Evolutionary conservation across 2,329 filamentous ascomycete species (phyloP), one percentile per base, ranked within the genome.

Genomic region (Neonectria magnoliae): DNA sequence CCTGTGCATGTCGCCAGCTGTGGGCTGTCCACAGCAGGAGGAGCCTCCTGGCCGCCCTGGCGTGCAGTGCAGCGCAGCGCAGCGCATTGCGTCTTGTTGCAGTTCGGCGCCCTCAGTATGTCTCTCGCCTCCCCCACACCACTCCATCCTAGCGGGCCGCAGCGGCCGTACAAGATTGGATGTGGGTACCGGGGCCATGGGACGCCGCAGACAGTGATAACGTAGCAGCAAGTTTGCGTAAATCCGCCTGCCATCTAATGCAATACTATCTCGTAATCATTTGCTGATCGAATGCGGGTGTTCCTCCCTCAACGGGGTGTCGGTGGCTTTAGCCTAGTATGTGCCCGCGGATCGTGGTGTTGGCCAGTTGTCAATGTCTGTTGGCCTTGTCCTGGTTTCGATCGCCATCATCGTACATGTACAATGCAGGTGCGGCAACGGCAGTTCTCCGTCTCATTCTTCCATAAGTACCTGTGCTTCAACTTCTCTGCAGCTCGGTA

Each of bases 101-200:
- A 64, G 54, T 61, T 66, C 57, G 56, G 61, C 57, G 61, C 59
- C 60, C 56, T 60, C 54, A 29, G 6, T 38, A 6, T 38, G 14
- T 22, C 42, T 45, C 22, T 48, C 22, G 44, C 62, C 53, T 67
- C 62, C 69, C 69, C 70, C 66, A 70, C 68, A 67, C 60, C 62
- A 65, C 68, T 70, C 66, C 68, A 60, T 73, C 64, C 56, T 73
- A 63, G 66, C 70, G 72, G 72, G 64, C 72, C 72, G 72, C 63
- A 71, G 70, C 68, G 67, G 69, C 71, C 68, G 63, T 65, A 62
- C 57, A 70, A 68, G 60, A 64, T 58, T 66, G 61, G 38, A 20
- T 69, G 70, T 68, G 66, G 60, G 62, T 67, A 71, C 55, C 57
- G 57, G 44, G 51, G 54, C 57, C 58, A 54, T 65, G 60, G 65